Percentiles rank a stretch among this genome's conserved stretches.
Conservation (phyloP, 108 stramenopile genomes). For the Skeletonema grethae region DNA sequence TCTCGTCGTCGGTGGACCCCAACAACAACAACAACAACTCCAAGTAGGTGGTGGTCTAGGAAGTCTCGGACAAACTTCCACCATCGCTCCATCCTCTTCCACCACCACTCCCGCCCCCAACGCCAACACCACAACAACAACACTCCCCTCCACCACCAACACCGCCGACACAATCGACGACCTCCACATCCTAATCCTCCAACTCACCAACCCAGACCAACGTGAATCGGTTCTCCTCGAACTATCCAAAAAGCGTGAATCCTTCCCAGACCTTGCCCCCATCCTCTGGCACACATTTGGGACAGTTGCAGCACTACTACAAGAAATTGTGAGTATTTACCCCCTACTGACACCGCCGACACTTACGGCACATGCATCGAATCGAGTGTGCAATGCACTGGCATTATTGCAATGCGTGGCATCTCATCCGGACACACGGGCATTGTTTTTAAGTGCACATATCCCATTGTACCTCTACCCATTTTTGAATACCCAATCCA, state of each 20-base stretch:
- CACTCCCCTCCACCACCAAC: not conserved
- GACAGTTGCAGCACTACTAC: slow-evolving; percentile 89
- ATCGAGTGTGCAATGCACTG: slow-evolving; percentile 98
- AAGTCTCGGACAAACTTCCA: not conserved
- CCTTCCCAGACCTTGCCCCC: slow-evolving; percentile 95
- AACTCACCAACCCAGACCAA: slow-evolving; percentile 82
- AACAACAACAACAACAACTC: slow-evolving; percentile 7
- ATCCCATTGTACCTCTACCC: slow-evolving; percentile 99
- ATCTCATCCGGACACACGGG: slow-evolving; percentile 94
- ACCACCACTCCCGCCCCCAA: slow-evolving; percentile 1
- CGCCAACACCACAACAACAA: slow-evolving; percentile 4
- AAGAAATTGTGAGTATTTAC: slow-evolving; percentile 99
- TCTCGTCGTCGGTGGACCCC: slow-evolving; percentile 1
- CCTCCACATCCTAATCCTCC: slow-evolving; percentile 70
- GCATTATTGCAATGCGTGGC: slow-evolving; percentile 99
- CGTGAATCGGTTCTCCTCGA: slow-evolving; percentile 94
- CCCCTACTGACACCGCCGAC: slow-evolving; percentile 96
- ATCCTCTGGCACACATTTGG: slow-evolving; percentile 84
- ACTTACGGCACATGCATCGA: slow-evolving; percentile 94
- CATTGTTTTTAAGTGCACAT: slow-evolving; percentile 92
- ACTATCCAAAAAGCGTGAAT: slow-evolving; percentile 97
- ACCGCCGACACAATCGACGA: slow-evolving; percentile 62
- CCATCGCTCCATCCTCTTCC: not conserved
- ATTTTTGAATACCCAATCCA: slow-evolving; percentile 96
- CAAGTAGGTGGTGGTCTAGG: not conserved